Conservation (phyloP, 1,284 basidiomycete genomes). For the Xanthoconium separans region DNA sequence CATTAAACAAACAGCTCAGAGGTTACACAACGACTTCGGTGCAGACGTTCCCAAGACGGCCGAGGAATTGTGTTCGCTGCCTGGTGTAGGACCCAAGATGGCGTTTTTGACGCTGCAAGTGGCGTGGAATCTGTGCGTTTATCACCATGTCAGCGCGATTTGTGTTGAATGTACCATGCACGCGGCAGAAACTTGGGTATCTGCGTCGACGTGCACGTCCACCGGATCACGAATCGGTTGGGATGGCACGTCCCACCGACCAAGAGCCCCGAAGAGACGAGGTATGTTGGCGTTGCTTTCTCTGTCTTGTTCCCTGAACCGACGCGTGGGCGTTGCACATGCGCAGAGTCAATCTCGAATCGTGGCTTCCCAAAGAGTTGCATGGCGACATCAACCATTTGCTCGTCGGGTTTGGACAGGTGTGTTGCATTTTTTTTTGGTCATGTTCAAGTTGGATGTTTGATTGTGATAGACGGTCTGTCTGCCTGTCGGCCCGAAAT, state of each 20-base stretch:
- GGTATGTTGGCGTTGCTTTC: constrained; percentile 40
- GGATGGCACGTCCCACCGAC: constrained; percentile 89
- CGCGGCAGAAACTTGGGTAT: constrained; percentile 86
- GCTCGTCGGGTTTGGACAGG: constrained; percentile 93
- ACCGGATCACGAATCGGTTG: constrained; percentile 89
- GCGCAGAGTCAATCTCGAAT: constrained; percentile 78
- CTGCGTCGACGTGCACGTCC: constrained; percentile 95
- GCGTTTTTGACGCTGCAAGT: constrained; percentile 82
- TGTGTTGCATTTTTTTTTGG: constrained; percentile 28
- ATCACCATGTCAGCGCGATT: background rate
- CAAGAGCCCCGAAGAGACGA: constrained; percentile 85
- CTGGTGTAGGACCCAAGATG: constrained; percentile 94
- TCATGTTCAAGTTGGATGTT: background rate
- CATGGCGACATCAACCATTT: constrained; percentile 85
- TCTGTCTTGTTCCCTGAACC: too few species aligned
- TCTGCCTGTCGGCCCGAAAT: constrained; percentile 79
- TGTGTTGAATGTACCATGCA: too few species aligned
- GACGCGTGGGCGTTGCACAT: background rate
- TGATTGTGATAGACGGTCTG: constrained; percentile 65
- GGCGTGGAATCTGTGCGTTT: constrained; percentile 77
- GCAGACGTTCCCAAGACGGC: constrained; percentile 85
- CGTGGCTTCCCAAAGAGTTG: constrained; percentile 82
- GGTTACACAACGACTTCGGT: constrained; percentile 67
- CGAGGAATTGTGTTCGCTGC: constrained; percentile 80
- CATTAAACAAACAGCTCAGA: constrained; percentile 70